A percentile compares a stretch with the other conserved stretches of the same genome.
Evolutionary conservation across 139 green algal species (phyloP).

Genomic region (Chlorella sp.): DNA sequence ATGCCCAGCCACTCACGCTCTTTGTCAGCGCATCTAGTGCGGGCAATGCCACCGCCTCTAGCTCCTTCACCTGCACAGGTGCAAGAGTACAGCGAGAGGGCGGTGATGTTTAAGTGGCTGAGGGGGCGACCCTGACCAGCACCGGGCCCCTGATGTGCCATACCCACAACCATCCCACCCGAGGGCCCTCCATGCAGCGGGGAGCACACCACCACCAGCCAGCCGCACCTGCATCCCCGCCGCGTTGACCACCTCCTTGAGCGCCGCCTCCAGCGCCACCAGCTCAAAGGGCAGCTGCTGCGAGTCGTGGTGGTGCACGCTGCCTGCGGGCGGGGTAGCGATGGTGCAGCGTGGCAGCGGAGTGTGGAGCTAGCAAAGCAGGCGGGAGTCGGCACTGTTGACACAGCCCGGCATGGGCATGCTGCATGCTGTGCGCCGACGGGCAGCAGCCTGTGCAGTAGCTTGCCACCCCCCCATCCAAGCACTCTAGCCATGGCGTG

Average conservation of each 20-base stretch:
- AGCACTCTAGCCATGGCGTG: too few relatives aligned
- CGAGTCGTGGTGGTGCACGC: conserved; percentile 28
- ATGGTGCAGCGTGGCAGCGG: background rate
- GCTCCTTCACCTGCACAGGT: conserved; percentile 61
- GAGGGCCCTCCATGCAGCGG: too few relatives aligned
- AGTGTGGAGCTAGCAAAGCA: background rate
- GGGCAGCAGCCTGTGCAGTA: too few relatives aligned
- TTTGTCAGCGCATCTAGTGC: conserved; percentile 79
- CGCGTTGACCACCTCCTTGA: conserved; percentile 60
- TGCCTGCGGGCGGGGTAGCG: background rate
- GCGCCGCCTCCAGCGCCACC: conserved; percentile 69
- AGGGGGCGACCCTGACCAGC: too few relatives aligned
- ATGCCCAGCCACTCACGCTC: conserved; percentile 43
- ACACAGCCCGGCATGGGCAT: too few relatives aligned
- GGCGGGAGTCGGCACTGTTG: too few relatives aligned
- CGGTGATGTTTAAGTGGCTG: too few relatives aligned
- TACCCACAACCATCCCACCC: too few relatives aligned
- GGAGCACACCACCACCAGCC: too few relatives aligned
- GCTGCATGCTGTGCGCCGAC: too few relatives aligned
- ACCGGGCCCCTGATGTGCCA: too few relatives aligned
- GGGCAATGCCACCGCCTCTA: conserved; percentile 70
- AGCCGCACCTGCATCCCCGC: conserved; percentile 60
- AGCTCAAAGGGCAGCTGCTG: conserved; percentile 79
- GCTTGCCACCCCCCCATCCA: too few relatives aligned
- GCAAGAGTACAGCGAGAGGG: background rate